These are phyloP conservation scores for Acer yangbiense DNA, from an alignment of 345 rosid species.

Conservation along the genomic window DNA sequence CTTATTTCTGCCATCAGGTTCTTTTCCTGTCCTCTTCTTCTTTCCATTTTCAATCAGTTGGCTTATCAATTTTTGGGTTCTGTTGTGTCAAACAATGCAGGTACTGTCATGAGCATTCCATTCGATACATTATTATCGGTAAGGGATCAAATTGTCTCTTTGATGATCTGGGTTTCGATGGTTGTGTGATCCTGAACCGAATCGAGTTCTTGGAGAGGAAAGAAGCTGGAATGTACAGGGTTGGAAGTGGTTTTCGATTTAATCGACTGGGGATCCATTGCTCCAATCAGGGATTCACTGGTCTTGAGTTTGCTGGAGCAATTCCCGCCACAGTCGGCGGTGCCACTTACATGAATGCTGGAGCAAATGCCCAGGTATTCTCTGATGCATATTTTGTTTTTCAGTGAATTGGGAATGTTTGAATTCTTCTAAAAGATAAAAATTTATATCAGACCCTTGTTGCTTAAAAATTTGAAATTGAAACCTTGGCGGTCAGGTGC, in stretches of 20 bases:
- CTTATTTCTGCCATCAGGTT: conserved; percentile 39
- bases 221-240: conserved; percentile 30
- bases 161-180: conserved; percentile 41
- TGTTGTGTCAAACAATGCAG: conserved; percentile 19
- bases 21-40: neutral
- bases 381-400: too few species aligned
- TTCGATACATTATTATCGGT: conserved; percentile 30
- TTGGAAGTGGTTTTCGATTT: conserved; percentile 40
- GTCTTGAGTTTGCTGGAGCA: conserved; percentile 40
- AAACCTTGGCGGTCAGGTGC: neutral
- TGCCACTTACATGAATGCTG: conserved; percentile 41
- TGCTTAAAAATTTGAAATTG: neutral
- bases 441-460: too few species aligned
- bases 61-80: neutral
- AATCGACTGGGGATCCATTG: conserved; percentile 29
- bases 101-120: conserved; percentile 28
- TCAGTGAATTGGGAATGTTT: too few species aligned
- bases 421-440: too few species aligned
- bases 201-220: conserved; percentile 36
- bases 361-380: conserved; percentile 35
- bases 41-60: neutral
- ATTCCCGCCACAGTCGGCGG: conserved; percentile 37
- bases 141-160: conserved; percentile 45
- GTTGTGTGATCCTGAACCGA: conserved; percentile 41
- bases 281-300: conserved; percentile 27